Base-by-base conservation (phyloP, 495 filamentous ascomycete species). In the Xylaria flabelliformis region DNA sequence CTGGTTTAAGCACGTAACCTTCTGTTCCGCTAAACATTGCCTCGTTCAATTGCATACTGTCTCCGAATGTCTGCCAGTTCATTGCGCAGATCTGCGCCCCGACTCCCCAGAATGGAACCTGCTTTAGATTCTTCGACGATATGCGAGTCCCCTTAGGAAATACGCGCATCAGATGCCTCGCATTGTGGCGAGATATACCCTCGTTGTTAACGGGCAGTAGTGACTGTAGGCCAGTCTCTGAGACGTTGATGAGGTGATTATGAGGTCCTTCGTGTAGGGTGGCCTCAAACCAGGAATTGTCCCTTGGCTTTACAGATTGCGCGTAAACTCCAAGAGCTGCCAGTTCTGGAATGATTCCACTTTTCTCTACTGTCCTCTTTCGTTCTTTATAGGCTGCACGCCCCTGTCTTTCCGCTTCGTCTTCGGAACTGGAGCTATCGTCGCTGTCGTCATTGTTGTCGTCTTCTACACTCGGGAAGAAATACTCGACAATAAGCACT, bases 181-280 rank as follows among this genome's bases (percentile, higher is more conserved):
- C 75, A 70, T 89, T 89, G 78, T 89, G 86, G 0, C 73, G 72
- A 2, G 83, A 76, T 51, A 89, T 87, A n/a, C 77, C 77, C 17
- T 75, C 75, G 15, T 72, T 80, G 53, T 82, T 58, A 0, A 64
- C 68, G 0, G 79, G 77, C 65, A 87, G 72, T 29, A 84, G 79
- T 19, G 77, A 66, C 9, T 79, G 77, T 5, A 89, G 74, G 0
- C 86, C 85, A 0, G 79, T 78, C 72, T 89, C 87, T 8, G 86
- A 88, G 0, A 89, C 81, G 73, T 89, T 89, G 82, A 89, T 87
- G 51, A 89, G 79, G 66, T 88, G 87, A 76, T 88, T 83, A 64
- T 85, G 85, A 7, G 87, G 87, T 0, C 80, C 83, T 63, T 86
- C 83, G 17, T 75, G 73, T 4, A 86, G 74, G 1, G 72, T 71